phyloP scores from a whole-genome alignment of 495 filamentous ascomycete genomes.

The Neurospora tetrasperma region DNA sequence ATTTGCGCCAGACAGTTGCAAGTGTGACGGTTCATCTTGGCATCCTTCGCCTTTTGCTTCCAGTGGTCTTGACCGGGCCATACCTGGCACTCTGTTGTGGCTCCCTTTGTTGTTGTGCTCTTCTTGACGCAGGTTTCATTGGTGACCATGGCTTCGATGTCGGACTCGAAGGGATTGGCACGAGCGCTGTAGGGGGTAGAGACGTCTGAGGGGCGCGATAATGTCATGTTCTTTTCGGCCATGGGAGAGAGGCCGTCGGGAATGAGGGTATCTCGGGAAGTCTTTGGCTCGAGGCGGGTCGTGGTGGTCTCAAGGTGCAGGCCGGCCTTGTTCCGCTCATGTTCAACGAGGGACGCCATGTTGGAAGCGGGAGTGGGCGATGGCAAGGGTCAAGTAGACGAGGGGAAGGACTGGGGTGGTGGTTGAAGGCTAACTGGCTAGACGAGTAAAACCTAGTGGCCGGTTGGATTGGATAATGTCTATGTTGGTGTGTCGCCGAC shows the following conservation, averaged over 20 bases:
- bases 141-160: constrained; percentile 37
- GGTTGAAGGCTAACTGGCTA: neutral
- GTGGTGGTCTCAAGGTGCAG: constrained; percentile 23
- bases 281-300: constrained; percentile 12
- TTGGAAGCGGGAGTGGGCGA: neutral
- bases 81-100: constrained; percentile 31
- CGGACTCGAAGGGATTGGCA: constrained; percentile 36
- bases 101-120: constrained; percentile 22
- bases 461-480: neutral
- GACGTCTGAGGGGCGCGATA: constrained; percentile 21
- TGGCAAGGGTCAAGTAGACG: neutral
- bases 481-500: neutral
- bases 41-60: constrained; percentile 36
- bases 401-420: neutral
- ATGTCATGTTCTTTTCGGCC: constrained; percentile 18
- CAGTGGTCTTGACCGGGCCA: constrained; percentile 44
- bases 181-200: constrained; percentile 28
- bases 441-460: neutral
- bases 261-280: constrained; percentile 20
- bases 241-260: constrained; percentile 17
- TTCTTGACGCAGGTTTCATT: constrained; percentile 20
- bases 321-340: constrained; percentile 21
- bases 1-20: constrained; percentile 35
- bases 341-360: constrained; percentile 19
- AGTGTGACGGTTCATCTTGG: constrained; percentile 32